Percentiles rank a stretch among this genome's conserved stretches.
phyloP scores from a whole-genome alignment of 495 filamentous ascomycete species.

The Talaromyces trachyspermus region DNA sequence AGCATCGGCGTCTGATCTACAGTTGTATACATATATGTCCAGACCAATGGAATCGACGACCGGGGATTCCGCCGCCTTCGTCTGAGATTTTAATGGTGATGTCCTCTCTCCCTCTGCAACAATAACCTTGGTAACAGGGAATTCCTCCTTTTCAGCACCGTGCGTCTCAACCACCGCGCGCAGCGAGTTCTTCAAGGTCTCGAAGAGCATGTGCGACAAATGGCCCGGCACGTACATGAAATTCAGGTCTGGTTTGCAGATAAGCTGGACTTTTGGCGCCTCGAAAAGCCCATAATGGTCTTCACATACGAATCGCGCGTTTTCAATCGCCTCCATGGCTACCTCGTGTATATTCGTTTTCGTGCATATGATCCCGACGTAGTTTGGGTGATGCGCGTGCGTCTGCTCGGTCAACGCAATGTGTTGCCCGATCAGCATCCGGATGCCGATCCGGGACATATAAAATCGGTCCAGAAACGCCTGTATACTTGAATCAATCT shows the following conservation, averaged over 20 bases:
- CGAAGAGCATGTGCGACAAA: conserved; percentile 97
- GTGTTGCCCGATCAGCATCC: conserved; percentile 98
- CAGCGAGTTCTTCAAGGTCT: conserved; percentile 96
- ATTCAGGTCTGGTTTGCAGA: conserved; percentile 85
- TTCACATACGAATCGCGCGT: conserved; percentile 96
- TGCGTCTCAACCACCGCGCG: conserved; percentile 95
- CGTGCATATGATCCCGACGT: conserved; percentile 98
- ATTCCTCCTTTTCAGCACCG: conserved; percentile 89
- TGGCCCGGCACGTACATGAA: conserved; percentile 99
- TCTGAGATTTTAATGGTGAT: conserved; percentile 98
- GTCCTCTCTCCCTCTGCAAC: conserved; percentile 97
- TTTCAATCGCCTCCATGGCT: conserved; percentile 94
- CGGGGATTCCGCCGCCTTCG: conserved; percentile 94
- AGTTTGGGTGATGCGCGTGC: conserved; percentile 77
- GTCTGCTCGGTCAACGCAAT: conserved; percentile 92
- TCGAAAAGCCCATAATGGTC: conserved; percentile 98
- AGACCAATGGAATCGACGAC: conserved; percentile 86
- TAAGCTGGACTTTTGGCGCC: conserved; percentile 90
- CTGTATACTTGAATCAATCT: conserved; percentile 95
- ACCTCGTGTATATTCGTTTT: conserved; percentile 96
- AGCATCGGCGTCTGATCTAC: conserved; percentile 91
- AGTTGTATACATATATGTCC: conserved; percentile 99
- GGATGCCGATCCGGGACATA: conserved; percentile 99
- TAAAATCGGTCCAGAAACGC: conserved; percentile 97
- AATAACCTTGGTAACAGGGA: conserved; percentile 93